phyloP scores from a whole-genome alignment of 2,329 filamentous ascomycete species.

The Amauroascus verrucosus region DNA sequence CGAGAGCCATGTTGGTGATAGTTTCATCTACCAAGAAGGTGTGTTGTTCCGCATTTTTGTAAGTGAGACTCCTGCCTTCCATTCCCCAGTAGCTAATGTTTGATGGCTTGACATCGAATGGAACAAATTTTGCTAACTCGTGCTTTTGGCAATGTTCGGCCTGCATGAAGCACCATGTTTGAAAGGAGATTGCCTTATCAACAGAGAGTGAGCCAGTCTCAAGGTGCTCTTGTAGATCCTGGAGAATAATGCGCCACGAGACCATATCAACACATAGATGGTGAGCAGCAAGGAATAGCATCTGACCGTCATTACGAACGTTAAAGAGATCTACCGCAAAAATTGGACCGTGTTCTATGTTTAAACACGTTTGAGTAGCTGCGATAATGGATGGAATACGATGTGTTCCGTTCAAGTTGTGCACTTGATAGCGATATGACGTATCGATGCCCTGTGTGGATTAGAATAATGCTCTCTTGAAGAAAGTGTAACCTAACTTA shows the following conservation, averaged over 20 bases:
- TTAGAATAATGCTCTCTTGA: slow-evolving; percentile 19
- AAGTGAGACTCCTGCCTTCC: slow-evolving; percentile 24
- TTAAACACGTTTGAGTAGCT: slow-evolving; percentile 25
- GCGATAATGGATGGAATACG: slow-evolving; percentile 15
- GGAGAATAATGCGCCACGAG: slow-evolving; percentile 17
- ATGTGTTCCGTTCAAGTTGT: slow-evolving; percentile 18
- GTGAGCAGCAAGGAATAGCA: slow-evolving; percentile 27
- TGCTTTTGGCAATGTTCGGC: slow-evolving; percentile 17
- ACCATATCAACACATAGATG: slow-evolving; percentile 24
- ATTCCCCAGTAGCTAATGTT: slow-evolving; percentile 33
- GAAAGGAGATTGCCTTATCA: slow-evolving; percentile 32
- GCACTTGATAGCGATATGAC: slow-evolving; percentile 13
- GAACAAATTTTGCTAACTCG: slow-evolving; percentile 16
- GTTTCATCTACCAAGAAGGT: slow-evolving; percentile 27
- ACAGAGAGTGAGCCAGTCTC: slow-evolving; percentile 25
- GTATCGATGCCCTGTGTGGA: slow-evolving; percentile 15
- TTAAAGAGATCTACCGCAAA: slow-evolving; percentile 27
- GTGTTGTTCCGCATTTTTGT: slow-evolving; percentile 28
- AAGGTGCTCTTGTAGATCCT: slow-evolving; percentile 19
- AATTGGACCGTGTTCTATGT: slow-evolving; percentile 24
- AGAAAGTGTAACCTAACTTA: slow-evolving; percentile 20
- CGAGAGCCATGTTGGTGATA: slow-evolving; percentile 25
- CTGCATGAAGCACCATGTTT: slow-evolving; percentile 31
- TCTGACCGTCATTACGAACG: slow-evolving; percentile 18
- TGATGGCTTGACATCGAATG: slow-evolving; percentile 25